Base-by-base conservation (phyloP, 306 rosid genomes). In the Castanospermum australe region DNA sequence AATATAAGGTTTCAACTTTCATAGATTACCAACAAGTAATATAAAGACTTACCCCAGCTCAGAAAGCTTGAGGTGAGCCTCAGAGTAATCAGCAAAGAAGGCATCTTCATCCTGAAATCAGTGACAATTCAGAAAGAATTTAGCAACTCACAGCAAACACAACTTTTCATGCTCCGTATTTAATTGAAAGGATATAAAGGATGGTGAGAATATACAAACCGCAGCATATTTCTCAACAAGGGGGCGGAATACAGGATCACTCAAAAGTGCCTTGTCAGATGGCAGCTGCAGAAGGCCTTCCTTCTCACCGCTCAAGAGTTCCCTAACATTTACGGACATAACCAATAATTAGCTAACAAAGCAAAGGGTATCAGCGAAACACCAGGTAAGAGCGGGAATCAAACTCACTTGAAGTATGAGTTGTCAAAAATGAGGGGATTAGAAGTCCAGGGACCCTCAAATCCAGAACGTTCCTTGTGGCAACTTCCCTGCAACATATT, bases 381-480 rank as follows among this genome's bases (percentile, higher is more conserved):
- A 4, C 5, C 35, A 5, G 12, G 12, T 10, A 5, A 13, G 42
- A 4, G 6, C 5, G 3, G 9, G 38, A 22, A n/a, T 11, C 9
- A 17, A 21, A 78, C 93, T 80, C 56, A 91, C 96, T n/a, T 78
- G 84, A 91, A 91, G 79, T 89, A 91, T 0, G 92, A 18, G 84
- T 91, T 91, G 67, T 91, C 96, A 15, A 91, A 91, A 70, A 89
- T 91, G 76, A 87, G 90, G 33, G 96, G 96, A 74, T 89, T 91
- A 50, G 62, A 0, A 14, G 96, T 91, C 96, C 93, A 91, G 0
- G 96, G 83, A 56, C 96, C 96, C 82, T 91, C 96, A 12, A 91
- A 91, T 24, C 96, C 96, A 71, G 96, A 91, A 15, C 93, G 92
- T 64, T 91, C 96, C 87, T 91, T 91, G 89, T 91, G 96, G 57